Evolutionary conservation across 306 rosid genomes (phyloP).

Genomic region (Cucurbita ficifolia): DNA sequence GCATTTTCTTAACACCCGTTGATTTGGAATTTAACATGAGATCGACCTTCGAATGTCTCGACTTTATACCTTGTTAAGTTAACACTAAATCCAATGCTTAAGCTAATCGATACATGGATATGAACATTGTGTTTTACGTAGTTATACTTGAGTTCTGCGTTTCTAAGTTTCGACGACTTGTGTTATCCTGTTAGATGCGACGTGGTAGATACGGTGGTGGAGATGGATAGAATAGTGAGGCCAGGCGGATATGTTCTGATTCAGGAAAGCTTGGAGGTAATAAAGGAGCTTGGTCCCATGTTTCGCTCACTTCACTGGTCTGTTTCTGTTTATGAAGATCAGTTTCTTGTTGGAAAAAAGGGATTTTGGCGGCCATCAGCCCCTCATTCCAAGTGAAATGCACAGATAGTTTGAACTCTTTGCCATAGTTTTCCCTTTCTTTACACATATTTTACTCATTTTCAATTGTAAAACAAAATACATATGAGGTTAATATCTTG

Average conservation of each 20-base stretch:
- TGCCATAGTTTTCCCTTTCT: not conserved
- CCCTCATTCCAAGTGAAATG: not conserved
- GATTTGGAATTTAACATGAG: not conserved
- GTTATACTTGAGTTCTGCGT: not conserved
- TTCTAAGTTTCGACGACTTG: not conserved
- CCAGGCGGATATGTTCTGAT: constrained; percentile 67
- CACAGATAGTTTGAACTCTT: not conserved
- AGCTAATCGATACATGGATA: not conserved
- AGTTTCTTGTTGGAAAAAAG: constrained; percentile 56
- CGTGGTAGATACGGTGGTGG: constrained; percentile 37
- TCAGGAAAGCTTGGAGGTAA: constrained; percentile 51
- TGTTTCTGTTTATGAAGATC: constrained; percentile 28
- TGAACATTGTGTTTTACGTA: not conserved
- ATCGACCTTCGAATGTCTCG: not conserved
- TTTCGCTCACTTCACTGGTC: constrained; percentile 75
- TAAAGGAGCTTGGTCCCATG: constrained; percentile 42
- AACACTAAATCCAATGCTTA: not conserved
- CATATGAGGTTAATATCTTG: not conserved
- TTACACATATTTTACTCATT: not conserved
- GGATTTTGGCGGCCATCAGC: constrained; percentile 73
- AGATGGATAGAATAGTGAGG: constrained; percentile 78
- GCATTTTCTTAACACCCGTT: not conserved
- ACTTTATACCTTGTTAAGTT: not conserved
- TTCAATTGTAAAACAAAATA: not conserved
- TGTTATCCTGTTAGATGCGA: constrained; percentile 45